phyloP scores from a whole-genome alignment of 2,329 filamentous ascomycete genomes.

The Beauveria sp. region DNA sequence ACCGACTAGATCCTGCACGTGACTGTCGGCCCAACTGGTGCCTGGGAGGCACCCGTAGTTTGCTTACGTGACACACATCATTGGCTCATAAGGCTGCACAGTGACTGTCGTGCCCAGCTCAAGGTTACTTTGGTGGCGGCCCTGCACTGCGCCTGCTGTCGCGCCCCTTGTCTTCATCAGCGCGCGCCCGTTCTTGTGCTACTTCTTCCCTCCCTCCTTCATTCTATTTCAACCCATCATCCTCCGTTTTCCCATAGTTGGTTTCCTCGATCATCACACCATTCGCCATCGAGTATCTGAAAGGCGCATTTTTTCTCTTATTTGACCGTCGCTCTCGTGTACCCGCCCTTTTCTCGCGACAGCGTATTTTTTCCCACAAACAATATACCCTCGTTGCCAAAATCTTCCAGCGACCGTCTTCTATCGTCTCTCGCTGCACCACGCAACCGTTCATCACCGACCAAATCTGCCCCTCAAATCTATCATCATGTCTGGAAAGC shows the following conservation, averaged over 20 bases:
- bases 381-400: not conserved
- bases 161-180: not conserved
- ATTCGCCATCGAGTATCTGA: not conserved
- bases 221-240: conserved; percentile 12
- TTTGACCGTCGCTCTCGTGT: not conserved
- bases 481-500: conserved; percentile 78
- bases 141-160: not conserved
- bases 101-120: not conserved
- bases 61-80: conserved; percentile 7
- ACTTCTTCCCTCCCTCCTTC: conserved; percentile 7
- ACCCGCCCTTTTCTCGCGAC: not conserved
- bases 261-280: not conserved
- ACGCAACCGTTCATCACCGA: conserved; percentile 13
- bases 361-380: conserved; percentile 9
- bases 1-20: not conserved
- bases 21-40: not conserved
- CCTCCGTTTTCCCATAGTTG: not conserved
- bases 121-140: not conserved
- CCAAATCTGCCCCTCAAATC: not conserved
- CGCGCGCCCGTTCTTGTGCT: conserved; percentile 11
- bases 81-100: not conserved
- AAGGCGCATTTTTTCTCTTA: not conserved
- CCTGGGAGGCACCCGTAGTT: not conserved
- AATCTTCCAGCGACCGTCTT: conserved; percentile 11
- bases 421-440: conserved; percentile 31